A percentile compares a stretch with the other conserved stretches of the same genome.
These are phyloP conservation scores for Drechslera avenae DNA, from an alignment of 2,329 filamentous ascomycete genomes.

Conservation along the genomic window DNA sequence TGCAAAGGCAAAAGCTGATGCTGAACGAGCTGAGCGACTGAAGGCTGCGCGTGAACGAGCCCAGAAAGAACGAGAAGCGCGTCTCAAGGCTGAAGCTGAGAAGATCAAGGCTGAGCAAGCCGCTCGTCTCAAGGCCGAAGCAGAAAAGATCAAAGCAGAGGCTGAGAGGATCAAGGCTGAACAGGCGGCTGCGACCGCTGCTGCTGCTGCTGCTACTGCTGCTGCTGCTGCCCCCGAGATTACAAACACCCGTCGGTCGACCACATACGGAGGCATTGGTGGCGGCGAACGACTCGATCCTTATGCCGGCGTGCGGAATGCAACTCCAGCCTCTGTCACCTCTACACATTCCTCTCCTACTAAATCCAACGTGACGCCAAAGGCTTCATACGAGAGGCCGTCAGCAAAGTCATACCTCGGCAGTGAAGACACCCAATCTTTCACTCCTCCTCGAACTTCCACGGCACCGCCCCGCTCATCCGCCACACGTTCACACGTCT, in stretches of 20 bases:
- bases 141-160: slow-evolving; percentile 44
- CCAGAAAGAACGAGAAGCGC: slow-evolving; percentile 46
- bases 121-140: slow-evolving; percentile 41
- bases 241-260: slow-evolving; percentile 35
- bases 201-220: slow-evolving; percentile 29
- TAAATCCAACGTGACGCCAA: slow-evolving; percentile 47
- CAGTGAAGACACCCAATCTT: slow-evolving; percentile 52
- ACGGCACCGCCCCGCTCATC: slow-evolving; percentile 41
- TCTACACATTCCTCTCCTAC: slow-evolving; percentile 48
- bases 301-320: slow-evolving; percentile 63
- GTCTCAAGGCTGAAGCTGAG: slow-evolving; percentile 44
- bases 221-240: slow-evolving; percentile 28
- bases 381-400: slow-evolving; percentile 52
- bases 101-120: slow-evolving; percentile 28
- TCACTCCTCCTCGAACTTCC: slow-evolving; percentile 36
- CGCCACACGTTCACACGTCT: slow-evolving; percentile 41
- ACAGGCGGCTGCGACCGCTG: background rate
- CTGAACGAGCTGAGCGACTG: slow-evolving; percentile 36
- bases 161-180: slow-evolving; percentile 38
- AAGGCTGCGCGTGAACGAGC: slow-evolving; percentile 45
- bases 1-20: slow-evolving; percentile 43
- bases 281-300: slow-evolving; percentile 72
- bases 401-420: slow-evolving; percentile 63
- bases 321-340: slow-evolving; percentile 51
- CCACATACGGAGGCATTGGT: slow-evolving; percentile 51